Conservation (phyloP, 2,329 filamentous ascomycete species). For the Berkeleyomyces basicola region DNA sequence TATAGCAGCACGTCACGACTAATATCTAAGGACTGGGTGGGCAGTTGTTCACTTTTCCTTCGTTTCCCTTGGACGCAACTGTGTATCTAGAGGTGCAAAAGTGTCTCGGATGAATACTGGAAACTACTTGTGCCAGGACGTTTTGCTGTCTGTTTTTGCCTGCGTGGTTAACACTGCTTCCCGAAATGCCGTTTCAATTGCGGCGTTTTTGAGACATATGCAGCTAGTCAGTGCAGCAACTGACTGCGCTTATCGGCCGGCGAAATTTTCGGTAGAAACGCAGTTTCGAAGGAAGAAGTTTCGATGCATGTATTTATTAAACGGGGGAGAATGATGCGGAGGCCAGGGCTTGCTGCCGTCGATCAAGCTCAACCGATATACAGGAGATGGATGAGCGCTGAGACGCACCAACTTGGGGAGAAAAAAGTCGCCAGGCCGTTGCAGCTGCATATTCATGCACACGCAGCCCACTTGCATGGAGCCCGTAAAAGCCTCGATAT, state of each 20-base stretch:
- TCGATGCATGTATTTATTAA: background rate
- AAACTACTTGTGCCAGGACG: background rate
- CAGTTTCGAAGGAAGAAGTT: background rate
- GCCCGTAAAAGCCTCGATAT: background rate
- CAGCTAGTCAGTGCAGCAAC: too few relatives aligned
- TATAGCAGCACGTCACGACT: background rate
- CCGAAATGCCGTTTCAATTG: background rate
- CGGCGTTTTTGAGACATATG: background rate
- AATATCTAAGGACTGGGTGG: background rate
- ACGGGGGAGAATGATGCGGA: background rate
- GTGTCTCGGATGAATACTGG: background rate
- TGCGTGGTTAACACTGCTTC: background rate
- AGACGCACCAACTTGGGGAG: background rate
- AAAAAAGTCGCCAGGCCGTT: background rate
- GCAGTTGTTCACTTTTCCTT: background rate
- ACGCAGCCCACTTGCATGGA: background rate
- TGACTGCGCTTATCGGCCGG: background rate
- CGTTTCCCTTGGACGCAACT: background rate
- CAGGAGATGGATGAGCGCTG: background rate
- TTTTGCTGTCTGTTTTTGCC: background rate
- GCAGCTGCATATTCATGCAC: background rate
- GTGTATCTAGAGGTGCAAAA: background rate
- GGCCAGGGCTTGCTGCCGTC: background rate
- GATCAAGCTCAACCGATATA: background rate
- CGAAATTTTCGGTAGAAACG: constrained; percentile 3